These are phyloP conservation scores for Exserohilum rostratum DNA, from an alignment of 2,329 filamentous ascomycete species.

Conservation along the genomic window DNA sequence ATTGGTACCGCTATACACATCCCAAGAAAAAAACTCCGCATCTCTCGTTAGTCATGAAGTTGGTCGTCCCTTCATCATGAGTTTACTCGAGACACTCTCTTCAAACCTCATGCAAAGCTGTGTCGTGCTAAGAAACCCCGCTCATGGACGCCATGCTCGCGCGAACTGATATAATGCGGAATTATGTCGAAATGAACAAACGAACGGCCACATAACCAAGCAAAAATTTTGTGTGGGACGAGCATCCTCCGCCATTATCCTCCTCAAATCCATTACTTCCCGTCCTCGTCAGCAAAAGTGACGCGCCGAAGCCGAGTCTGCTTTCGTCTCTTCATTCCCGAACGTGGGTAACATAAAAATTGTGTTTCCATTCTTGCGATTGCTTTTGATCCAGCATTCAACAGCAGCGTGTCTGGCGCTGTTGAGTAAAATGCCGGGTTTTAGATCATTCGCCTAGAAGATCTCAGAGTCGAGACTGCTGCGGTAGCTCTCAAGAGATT, in stretches of 20 bases:
- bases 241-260: neutral
- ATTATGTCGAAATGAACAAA: conserved; percentile 8
- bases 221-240: conserved; percentile 1
- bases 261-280: conserved; percentile 4
- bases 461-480: conserved; percentile 47
- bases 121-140: neutral
- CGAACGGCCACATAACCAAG: conserved; percentile 7
- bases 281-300: conserved; percentile 6
- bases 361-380: conserved; percentile 1
- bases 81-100: conserved; percentile 6
- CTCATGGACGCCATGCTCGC: conserved; percentile 14
- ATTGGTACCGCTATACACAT: conserved; percentile 3
- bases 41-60: conserved; percentile 16
- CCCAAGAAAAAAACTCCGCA: conserved; percentile 1
- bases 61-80: conserved; percentile 8
- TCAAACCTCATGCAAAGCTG: neutral
- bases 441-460: conserved; percentile 31
- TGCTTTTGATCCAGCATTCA: neutral
- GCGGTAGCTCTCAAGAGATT: conserved; percentile 42
- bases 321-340: neutral
- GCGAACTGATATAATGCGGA: conserved; percentile 15
- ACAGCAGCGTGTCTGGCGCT: neutral
- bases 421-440: neutral
- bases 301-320: conserved; percentile 6
- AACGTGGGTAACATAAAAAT: neutral